A percentile compares a stretch with the other conserved stretches of the same genome.
Conservation (phyloP, 441 rosid genomes). For the Arabidopsis lyrata region DNA sequence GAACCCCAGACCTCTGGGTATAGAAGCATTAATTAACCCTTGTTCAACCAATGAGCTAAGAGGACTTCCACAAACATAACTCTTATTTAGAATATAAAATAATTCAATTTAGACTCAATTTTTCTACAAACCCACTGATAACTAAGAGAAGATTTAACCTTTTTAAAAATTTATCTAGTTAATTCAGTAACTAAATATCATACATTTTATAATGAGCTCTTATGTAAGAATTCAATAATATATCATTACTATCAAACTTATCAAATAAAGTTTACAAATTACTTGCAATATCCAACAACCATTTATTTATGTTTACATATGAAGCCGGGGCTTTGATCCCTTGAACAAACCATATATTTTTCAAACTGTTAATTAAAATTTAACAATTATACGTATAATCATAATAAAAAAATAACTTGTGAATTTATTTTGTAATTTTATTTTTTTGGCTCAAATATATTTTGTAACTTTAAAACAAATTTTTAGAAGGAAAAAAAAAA, state of each 20-base stretch:
- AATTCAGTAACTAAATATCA: not conserved
- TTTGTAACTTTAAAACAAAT: not conserved
- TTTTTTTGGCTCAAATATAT: too few species aligned
- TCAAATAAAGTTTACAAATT: not conserved
- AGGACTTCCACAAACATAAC: too few species aligned
- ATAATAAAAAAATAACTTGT: not conserved
- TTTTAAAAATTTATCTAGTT: too few species aligned
- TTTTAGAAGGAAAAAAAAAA: not conserved
- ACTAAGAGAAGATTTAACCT: not conserved
- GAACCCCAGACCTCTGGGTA: too few species aligned
- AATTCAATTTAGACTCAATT: too few species aligned
- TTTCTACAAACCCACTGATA: not conserved
- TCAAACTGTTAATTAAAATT: not conserved
- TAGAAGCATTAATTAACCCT: too few species aligned
- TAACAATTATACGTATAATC: not conserved
- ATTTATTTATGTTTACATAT: not conserved
- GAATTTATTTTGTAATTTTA: not conserved
- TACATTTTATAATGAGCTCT: not conserved
- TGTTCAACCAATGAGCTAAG: too few species aligned
- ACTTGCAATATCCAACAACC: not conserved
- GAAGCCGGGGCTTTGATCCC: not conserved
- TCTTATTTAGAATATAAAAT: too few species aligned
- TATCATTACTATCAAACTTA: not conserved
- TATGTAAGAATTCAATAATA: not conserved
- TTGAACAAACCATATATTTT: not conserved